Evolutionary conservation across 192 early-diverging fungal genomes (phyloP), one percentile per base, ranked within the genome.

Genomic region (Coemansia sp.): DNA sequence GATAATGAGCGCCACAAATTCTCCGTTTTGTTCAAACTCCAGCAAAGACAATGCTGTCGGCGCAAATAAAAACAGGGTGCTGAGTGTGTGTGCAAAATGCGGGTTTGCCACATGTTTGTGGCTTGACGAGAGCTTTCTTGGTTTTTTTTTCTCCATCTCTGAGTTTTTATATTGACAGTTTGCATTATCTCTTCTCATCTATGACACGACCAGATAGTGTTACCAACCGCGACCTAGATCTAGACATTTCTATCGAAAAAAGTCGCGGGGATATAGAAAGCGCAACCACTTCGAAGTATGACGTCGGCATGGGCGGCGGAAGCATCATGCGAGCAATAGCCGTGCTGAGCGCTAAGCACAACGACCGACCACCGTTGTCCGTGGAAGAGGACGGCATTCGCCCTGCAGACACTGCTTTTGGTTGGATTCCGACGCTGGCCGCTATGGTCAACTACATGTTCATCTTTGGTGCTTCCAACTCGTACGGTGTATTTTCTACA

Each of bases 381-480:
- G 46, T 1, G 6, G 46, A 50, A 4, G 5, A 0, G 3, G 52
- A n/a, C 58, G 46, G 21, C 39, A 53, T 68, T 3, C 62, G 65
- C 9, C 76, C 76, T 0, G 50, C 63, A 11, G 76, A 79, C 26
- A 7, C 62, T 3, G 42, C 48, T 8, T 79, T 65, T 34, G 71
- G 76, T 10, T 79, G 76, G 76, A 70, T 79, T 3, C 65, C 67
- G 15, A 67, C 63, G 36, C 27, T 74, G 39, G 65, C 66, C 1
- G 62, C 58, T 4, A 86, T 18, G 83, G 83, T 87, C 60, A 87
- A 54, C 65, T 86, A 42, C 76, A 71, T 71, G 64, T 70, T 70
- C 42, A 67, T 67, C 6, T 67, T 74, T 26, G 77, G 77, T 5
- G 62, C 65, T 0, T 46, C 61, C 43, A 80, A 75, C 37, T 63